Evolutionary conservation across 441 rosid genomes (phyloP).

Genomic region (Eutrema salsugineum): DNA sequence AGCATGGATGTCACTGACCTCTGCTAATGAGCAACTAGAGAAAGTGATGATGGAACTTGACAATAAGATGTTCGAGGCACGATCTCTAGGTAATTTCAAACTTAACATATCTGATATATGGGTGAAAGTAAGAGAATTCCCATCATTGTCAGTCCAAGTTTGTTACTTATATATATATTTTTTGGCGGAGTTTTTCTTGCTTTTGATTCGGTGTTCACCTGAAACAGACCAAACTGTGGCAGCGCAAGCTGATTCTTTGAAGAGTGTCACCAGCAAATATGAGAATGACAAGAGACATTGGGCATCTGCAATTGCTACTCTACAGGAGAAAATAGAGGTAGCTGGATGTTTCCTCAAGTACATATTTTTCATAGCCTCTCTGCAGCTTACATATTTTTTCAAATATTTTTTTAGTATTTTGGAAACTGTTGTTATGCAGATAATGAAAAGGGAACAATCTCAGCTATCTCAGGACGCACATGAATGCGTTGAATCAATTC

Average conservation of each 20-base stretch:
- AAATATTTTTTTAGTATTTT: background rate
- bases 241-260: conserved; percentile 58
- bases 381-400: background rate
- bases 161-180: background rate
- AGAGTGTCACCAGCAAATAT: conserved; percentile 49
- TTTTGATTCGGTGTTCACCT: conserved; percentile 5
- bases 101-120: background rate
- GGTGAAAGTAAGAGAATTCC: background rate
- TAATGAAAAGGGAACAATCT: conserved; percentile 75
- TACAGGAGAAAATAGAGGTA: conserved; percentile 70
- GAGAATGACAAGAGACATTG: conserved; percentile 55
- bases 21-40: conserved; percentile 79
- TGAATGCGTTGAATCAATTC: conserved; percentile 71
- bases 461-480: conserved; percentile 72
- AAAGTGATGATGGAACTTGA: conserved; percentile 86
- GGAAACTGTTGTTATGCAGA: conserved; percentile 36
- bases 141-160: background rate
- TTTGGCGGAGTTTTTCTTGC: background rate
- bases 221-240: conserved; percentile 61
- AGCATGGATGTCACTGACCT: conserved; percentile 91
- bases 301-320: conserved; percentile 42
- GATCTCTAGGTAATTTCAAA: conserved; percentile 60
- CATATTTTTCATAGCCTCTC: background rate
- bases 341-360: background rate
- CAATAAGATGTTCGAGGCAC: conserved; percentile 57